phyloP scores from a whole-genome alignment of 306 rosid species.

The Purshia tridentata region DNA sequence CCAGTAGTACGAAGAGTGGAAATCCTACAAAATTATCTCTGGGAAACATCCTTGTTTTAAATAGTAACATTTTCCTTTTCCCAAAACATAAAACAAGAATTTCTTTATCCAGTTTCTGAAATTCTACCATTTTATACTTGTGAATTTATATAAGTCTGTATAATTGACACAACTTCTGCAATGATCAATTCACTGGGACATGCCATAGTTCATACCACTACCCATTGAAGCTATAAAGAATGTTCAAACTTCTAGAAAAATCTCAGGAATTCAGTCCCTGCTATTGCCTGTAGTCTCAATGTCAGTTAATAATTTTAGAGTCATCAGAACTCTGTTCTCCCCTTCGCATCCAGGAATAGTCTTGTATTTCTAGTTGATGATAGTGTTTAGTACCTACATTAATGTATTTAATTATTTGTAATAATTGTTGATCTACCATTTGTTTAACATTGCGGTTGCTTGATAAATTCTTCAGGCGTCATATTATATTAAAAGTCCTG shows the following conservation, averaged over 20 bases:
- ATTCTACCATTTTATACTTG: neutral
- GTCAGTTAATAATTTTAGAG: neutral
- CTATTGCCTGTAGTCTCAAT: neutral
- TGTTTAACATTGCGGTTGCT: slow-evolving; percentile 8
- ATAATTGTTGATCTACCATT: neutral
- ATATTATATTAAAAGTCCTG: slow-evolving; percentile 65
- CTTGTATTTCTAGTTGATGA: neutral
- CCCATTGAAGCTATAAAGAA: neutral
- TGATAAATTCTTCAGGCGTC: slow-evolving; percentile 56
- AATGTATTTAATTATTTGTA: neutral
- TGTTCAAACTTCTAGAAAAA: neutral
- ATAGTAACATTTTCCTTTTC: neutral
- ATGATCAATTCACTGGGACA: neutral
- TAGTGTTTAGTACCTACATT: neutral
- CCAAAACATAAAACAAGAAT: neutral
- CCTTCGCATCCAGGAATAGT: neutral
- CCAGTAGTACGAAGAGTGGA: neutral
- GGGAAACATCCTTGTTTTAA: neutral
- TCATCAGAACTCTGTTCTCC: neutral
- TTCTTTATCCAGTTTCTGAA: neutral
- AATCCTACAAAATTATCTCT: neutral
- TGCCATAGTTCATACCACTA: neutral
- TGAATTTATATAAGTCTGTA: neutral
- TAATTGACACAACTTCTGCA: neutral
- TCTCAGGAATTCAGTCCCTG: neutral